Evolutionary conservation across 495 filamentous ascomycete genomes (phyloP).

Genomic region (Penicillium daleae): DNA sequence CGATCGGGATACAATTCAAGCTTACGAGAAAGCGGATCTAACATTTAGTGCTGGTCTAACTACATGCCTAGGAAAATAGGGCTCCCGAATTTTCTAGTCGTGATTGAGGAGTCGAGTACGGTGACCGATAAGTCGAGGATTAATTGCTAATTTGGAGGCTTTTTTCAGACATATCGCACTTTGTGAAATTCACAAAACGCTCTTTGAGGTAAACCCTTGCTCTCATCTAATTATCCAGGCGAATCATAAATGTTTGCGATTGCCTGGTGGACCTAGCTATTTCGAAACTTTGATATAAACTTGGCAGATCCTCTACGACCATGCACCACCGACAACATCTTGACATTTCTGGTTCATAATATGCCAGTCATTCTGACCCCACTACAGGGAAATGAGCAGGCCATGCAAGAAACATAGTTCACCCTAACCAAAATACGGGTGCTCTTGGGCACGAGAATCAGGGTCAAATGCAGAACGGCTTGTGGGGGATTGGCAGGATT

Average conservation of each 20-base stretch:
- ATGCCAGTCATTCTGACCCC: neutral
- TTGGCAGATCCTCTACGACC: neutral
- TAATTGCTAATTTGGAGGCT: neutral
- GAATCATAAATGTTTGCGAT: neutral
- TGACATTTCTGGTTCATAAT: constrained; percentile 4
- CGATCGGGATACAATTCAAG: neutral
- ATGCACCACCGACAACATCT: neutral
- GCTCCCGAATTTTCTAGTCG: neutral
- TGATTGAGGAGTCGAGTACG: too few relatives aligned
- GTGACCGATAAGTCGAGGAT: too few relatives aligned
- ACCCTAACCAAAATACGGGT: neutral
- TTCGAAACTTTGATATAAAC: neutral
- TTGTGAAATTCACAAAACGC: constrained; percentile 1
- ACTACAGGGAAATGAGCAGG: neutral
- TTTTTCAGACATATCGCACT: neutral
- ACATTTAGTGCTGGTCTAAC: neutral
- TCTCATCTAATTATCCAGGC: neutral
- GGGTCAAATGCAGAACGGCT: too few relatives aligned
- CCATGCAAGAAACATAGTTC: neutral
- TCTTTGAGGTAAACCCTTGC: neutral
- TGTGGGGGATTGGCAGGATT: too few relatives aligned
- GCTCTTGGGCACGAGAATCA: neutral
- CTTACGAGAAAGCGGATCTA: neutral
- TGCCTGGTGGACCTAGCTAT: neutral
- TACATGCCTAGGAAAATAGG: neutral